Percentiles rank a stretch among this genome's conserved stretches.
Conservation (phyloP, 129 eudicot species). For the Flaveria robusta region DNA sequence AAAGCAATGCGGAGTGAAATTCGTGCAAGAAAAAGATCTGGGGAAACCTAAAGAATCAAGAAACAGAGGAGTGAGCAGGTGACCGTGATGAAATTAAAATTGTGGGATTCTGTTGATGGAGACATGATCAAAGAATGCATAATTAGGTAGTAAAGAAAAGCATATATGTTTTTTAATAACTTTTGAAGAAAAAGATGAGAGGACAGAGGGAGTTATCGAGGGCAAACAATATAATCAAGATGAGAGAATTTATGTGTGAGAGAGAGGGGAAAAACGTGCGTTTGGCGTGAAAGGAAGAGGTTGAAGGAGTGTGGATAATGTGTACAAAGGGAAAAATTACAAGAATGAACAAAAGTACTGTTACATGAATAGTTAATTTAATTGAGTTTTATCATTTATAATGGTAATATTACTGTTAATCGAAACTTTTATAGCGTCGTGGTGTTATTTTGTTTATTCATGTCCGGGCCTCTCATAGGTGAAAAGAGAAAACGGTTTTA, state of each 20-base stretch:
- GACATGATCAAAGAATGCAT: constrained; percentile 28
- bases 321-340: constrained; percentile 10
- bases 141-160: constrained; percentile 33
- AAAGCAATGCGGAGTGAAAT: constrained; percentile 18
- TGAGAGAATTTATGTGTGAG: constrained; percentile 21
- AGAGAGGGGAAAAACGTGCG: constrained; percentile 41
- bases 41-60: constrained; percentile 27
- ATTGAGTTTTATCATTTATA: neutral
- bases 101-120: constrained; percentile 22
- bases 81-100: constrained; percentile 20
- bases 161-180: neutral
- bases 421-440: no score
- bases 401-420: no score
- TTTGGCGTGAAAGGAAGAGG: constrained; percentile 54
- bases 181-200: constrained; percentile 31
- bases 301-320: constrained; percentile 31
- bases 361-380: neutral
- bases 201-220: constrained; percentile 59
- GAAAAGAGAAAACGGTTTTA: no score
- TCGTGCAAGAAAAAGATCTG: neutral
- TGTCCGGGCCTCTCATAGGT: no score
- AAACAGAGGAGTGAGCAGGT: constrained; percentile 22
- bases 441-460: no score
- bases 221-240: constrained; percentile 42
- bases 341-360: constrained; percentile 22